These are phyloP conservation scores for Clonostachys sp. DNA, from an alignment of 2,329 filamentous ascomycete genomes.

Conservation along the genomic window DNA sequence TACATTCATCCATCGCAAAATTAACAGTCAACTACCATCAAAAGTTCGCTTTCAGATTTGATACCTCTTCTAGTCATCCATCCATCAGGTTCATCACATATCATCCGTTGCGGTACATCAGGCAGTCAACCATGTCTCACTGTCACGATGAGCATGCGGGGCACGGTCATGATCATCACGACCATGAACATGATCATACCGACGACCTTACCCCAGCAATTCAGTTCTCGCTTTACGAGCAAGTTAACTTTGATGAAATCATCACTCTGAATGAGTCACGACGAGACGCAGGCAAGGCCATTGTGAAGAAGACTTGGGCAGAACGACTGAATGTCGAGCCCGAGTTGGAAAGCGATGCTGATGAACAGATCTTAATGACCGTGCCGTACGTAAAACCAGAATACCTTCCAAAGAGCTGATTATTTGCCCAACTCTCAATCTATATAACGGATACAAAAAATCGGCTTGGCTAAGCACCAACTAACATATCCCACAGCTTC, in stretches of 20 bases:
- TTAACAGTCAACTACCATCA: too few species aligned
- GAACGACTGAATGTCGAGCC: constrained; percentile 69
- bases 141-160: constrained; percentile 46
- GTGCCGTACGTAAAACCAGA: constrained; percentile 62
- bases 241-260: constrained; percentile 85
- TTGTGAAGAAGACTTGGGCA: constrained; percentile 89
- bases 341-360: constrained; percentile 78
- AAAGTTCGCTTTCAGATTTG: too few species aligned
- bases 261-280: constrained; percentile 78
- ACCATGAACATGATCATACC: constrained; percentile 73
- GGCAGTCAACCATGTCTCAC: constrained; percentile 16
- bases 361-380: constrained; percentile 91
- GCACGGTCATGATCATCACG: constrained; percentile 48
- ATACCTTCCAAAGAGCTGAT: too few species aligned
- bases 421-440: neutral
- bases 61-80: too few species aligned
- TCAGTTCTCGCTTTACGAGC: constrained; percentile 84
- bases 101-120: neutral
- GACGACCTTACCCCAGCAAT: constrained; percentile 91
- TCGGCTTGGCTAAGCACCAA: neutral
- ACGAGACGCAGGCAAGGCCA: constrained; percentile 62
- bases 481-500: constrained; percentile 55
- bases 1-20: too few species aligned
- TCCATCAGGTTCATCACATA: too few species aligned
- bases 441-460: neutral